phyloP scores from a whole-genome alignment of 768 basidiomycete genomes.

The Tricholoma sp. region DNA sequence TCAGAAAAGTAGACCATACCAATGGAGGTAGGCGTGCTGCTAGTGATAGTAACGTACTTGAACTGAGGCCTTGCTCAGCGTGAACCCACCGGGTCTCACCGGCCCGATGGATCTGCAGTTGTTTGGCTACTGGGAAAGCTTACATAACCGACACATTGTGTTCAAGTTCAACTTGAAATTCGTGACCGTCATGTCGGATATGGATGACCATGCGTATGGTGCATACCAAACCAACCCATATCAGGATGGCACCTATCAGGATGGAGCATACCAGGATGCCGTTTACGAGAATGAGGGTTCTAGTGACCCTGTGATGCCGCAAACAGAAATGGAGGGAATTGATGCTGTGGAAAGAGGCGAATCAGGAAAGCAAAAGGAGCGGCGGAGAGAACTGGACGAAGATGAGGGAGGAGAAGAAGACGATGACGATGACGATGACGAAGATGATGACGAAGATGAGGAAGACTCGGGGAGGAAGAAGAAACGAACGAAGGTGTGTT shows the following conservation, averaged over 20 bases:
- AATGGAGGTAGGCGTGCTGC: background rate
- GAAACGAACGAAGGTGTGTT: conserved; percentile 58
- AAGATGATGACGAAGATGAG: conserved; percentile 51
- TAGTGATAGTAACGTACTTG: too few species aligned
- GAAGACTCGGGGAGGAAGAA: conserved; percentile 47
- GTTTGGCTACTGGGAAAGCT: too few species aligned
- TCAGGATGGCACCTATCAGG: conserved; percentile 10
- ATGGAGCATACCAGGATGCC: conserved; percentile 16
- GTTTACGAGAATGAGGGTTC: conserved; percentile 12
- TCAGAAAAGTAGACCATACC: conserved; percentile 34
- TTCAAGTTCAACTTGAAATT: background rate
- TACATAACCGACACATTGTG: too few species aligned
- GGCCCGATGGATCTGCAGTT: too few species aligned
- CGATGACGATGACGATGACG: conserved; percentile 42
- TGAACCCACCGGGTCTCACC: too few species aligned
- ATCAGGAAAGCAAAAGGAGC: conserved; percentile 31
- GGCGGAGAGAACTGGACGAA: conserved; percentile 21
- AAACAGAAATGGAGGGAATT: conserved; percentile 32
- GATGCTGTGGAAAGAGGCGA: conserved; percentile 31
- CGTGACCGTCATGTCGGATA: conserved; percentile 39
- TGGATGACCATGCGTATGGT: conserved; percentile 28
- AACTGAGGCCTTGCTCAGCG: too few species aligned
- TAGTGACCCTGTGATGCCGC: conserved; percentile 32
- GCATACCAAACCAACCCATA: conserved; percentile 13
- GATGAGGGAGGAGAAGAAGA: conserved; percentile 34